phyloP scores from a whole-genome alignment of 768 basidiomycete genomes.

The Tricholoma sp. region DNA sequence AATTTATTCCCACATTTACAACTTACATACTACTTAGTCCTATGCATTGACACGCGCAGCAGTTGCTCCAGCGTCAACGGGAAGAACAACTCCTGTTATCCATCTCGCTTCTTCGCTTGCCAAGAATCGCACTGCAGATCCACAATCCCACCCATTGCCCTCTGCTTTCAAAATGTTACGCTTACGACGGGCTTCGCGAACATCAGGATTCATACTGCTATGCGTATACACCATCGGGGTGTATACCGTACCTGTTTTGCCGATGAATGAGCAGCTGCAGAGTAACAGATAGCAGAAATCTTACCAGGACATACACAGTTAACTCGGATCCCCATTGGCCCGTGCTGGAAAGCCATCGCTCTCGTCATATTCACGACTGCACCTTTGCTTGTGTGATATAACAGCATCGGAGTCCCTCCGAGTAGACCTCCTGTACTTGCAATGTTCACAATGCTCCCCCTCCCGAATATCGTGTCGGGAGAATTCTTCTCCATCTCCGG shows the following conservation, averaged over 20 bases:
- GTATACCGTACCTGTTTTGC: constrained; percentile 30
- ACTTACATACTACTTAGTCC: background rate
- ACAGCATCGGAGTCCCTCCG: constrained; percentile 33
- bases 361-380: constrained; percentile 40
- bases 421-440: constrained; percentile 32
- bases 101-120: constrained; percentile 38
- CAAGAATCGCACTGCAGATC: constrained; percentile 33
- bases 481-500: constrained; percentile 38
- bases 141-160: constrained; percentile 40
- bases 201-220: constrained; percentile 26
- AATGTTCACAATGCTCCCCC: constrained; percentile 38
- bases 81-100: constrained; percentile 36
- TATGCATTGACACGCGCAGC: constrained; percentile 15
- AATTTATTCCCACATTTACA: background rate
- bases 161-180: constrained; percentile 35
- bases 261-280: background rate
- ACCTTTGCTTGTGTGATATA: constrained; percentile 40
- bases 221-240: constrained; percentile 37
- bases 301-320: constrained; percentile 38
- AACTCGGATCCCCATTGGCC: constrained; percentile 32
- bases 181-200: constrained; percentile 30
- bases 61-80: constrained; percentile 38
- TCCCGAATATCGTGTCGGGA: constrained; percentile 22
- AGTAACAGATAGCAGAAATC: constrained; percentile 1
- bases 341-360: constrained; percentile 41